Evolutionary conservation across 2,329 filamentous ascomycete genomes (phyloP).

Genomic region (Penicillium griseofulvum): DNA sequence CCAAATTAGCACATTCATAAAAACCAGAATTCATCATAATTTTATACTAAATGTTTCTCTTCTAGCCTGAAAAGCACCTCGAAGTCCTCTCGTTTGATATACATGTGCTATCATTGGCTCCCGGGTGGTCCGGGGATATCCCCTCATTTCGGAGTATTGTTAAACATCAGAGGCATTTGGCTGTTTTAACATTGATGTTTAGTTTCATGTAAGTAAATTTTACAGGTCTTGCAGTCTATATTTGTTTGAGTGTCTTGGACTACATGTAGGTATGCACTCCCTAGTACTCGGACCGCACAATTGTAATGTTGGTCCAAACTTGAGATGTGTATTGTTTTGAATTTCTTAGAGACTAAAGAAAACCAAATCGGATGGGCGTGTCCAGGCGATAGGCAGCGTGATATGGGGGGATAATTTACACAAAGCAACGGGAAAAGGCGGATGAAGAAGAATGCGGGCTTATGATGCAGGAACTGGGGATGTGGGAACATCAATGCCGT

Average conservation of each 20-base stretch:
- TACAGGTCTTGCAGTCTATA: background rate
- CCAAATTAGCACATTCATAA: background rate
- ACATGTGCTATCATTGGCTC: constrained; percentile 27
- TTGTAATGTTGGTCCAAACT: background rate
- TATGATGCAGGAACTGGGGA: constrained; percentile 48
- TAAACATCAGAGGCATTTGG: background rate
- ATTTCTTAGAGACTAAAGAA: constrained; percentile 16
- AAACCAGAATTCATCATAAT: background rate
- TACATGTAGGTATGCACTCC: background rate
- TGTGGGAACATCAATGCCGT: constrained; percentile 78
- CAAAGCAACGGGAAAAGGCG: constrained; percentile 24
- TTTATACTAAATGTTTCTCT: background rate
- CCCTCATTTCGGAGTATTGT: constrained; percentile 4
- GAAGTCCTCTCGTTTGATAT: constrained; percentile 29
- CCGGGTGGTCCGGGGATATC: constrained; percentile 1
- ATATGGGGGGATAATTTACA: constrained; percentile 31
- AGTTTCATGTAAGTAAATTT: background rate
- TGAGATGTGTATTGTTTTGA: constrained; percentile 9
- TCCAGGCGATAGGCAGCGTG: constrained; percentile 24
- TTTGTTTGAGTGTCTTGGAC: too few relatives aligned
- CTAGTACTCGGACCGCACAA: background rate
- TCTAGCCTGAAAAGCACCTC: background rate
- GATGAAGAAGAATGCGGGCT: constrained; percentile 23
- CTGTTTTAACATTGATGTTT: background rate
- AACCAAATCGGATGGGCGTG: constrained; percentile 18